These are phyloP conservation scores for Tympanopsis confertula DNA, from an alignment of 2,329 filamentous ascomycete genomes.

Conservation along the genomic window DNA sequence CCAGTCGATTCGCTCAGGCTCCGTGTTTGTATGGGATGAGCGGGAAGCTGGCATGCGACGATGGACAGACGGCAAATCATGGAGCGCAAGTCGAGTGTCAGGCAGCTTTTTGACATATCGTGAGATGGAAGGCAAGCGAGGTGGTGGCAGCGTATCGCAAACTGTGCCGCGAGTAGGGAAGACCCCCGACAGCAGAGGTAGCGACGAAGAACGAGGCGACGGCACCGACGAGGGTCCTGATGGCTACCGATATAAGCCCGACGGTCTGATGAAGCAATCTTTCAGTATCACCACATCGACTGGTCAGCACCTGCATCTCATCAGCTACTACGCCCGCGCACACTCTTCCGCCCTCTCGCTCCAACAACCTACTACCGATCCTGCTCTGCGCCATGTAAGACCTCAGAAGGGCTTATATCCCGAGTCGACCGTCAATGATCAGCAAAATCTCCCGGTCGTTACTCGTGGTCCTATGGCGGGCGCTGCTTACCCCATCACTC, in stretches of 20 bases:
- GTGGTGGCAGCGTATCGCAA: slow-evolving; percentile 56
- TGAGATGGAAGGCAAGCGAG: slow-evolving; percentile 97
- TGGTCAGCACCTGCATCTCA: slow-evolving; percentile 84
- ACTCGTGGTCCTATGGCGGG: background rate
- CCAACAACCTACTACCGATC: slow-evolving; percentile 71
- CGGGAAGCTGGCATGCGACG: slow-evolving; percentile 93
- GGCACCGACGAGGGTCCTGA: slow-evolving; percentile 65
- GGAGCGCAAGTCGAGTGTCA: slow-evolving; percentile 94
- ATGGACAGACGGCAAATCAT: slow-evolving; percentile 98
- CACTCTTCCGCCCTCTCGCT: slow-evolving; percentile 63
- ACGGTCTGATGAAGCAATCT: slow-evolving; percentile 98
- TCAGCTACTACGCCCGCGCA: slow-evolving; percentile 87
- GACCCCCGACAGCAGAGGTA: slow-evolving; percentile 70
- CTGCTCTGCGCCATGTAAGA: slow-evolving; percentile 66
- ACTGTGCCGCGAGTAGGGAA: slow-evolving; percentile 51
- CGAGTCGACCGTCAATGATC: slow-evolving; percentile 81
- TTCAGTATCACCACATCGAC: slow-evolving; percentile 94
- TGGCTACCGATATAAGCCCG: slow-evolving; percentile 87
- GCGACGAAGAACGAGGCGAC: slow-evolving; percentile 76
- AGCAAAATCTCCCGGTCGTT: background rate
- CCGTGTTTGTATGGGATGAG: slow-evolving; percentile 99
- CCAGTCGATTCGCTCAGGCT: slow-evolving; percentile 89
- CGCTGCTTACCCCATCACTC: background rate
- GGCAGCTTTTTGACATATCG: slow-evolving; percentile 95
- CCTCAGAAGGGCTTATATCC: slow-evolving; percentile 94